Evolutionary conservation across 306 rosid species (phyloP), one percentile per base, ranked within the genome.

Genomic region (Cicer pinnatifidum): DNA sequence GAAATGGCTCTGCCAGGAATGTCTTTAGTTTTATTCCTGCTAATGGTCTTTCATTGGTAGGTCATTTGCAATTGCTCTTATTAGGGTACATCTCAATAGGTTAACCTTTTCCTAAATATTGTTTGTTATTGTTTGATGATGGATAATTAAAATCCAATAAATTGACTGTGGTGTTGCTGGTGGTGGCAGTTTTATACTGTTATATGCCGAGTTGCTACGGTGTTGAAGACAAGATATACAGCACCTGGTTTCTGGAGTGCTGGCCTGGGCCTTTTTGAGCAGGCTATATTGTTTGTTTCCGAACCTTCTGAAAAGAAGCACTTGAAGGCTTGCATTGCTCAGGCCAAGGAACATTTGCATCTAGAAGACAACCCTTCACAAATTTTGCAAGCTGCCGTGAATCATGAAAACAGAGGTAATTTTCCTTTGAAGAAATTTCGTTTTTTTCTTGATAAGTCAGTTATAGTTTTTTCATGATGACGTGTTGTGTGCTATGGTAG

Each of bases 221-320:
- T 95, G 44, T 83, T 95, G 75, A 95, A 86, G 88, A 82, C 97
- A 8, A 82, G 97, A 45, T 88, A 84, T 78, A 91, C 97, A 0
- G 88, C 96, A 13, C 93, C 90, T 1, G 96, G 99, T 10, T 90
- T 90, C 84, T 95, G 99, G 97, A 79, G 72, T 47, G 88, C 97
- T 40, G 99, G 96, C 11, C 63, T 91, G 67, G 82, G 75, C 76
- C 93, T 95, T 47, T 95, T 95, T 73, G 90, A 88, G 80, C 84
- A 79, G 66, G 89, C 96, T 46, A 17, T 75, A 19, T 69, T 74
- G 23, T 58, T 91, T 75, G 67, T 86, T 48, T 81, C 92, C 23
- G 96, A 85, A 35, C 62, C 80, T 39, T 82, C 90, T 10, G 90
- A 91, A 88, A 91, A 79, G 82, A 35, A 69, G 19, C 81, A 90